Evolutionary conservation across 148 eudicot genomes (phyloP).

Genomic region (Vaccinium darrowii): DNA sequence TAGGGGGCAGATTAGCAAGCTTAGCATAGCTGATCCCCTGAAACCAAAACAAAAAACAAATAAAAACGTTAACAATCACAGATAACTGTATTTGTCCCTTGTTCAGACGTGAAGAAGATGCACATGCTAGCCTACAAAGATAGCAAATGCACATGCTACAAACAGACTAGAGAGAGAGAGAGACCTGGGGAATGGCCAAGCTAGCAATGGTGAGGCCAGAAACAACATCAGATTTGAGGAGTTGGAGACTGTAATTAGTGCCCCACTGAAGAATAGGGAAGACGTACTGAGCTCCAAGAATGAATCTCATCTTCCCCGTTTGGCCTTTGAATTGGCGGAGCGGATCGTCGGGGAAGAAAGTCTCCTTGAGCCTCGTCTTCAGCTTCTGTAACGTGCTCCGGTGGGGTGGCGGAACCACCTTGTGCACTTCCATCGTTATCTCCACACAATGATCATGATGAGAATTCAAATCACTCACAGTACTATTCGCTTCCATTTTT

Average conservation of each 20-base stretch:
- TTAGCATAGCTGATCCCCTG: conserved; percentile 68
- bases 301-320: conserved; percentile 18
- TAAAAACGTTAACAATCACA: not conserved
- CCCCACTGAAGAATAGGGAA: conserved; percentile 60
- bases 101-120: not conserved
- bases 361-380: conserved; percentile 44
- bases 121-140: not conserved
- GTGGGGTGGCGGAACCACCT: conserved; percentile 50
- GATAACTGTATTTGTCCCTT: conserved; percentile 3
- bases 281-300: conserved; percentile 46
- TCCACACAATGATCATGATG: conserved; percentile 16
- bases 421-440: conserved; percentile 45
- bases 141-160: not conserved
- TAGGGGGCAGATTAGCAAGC: conserved; percentile 61
- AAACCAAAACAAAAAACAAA: not conserved
- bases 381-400: conserved; percentile 41
- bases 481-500: not conserved
- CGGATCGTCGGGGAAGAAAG: conserved; percentile 62
- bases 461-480: not conserved
- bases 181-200: conserved; percentile 71
- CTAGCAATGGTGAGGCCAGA: conserved; percentile 77
- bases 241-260: conserved; percentile 39
- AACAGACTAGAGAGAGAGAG: not conserved
- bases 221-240: conserved; percentile 53
- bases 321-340: conserved; percentile 50